These are phyloP conservation scores for Pisolithus marmoratus DNA, from an alignment of 768 basidiomycete genomes.

Conservation along the genomic window DNA sequence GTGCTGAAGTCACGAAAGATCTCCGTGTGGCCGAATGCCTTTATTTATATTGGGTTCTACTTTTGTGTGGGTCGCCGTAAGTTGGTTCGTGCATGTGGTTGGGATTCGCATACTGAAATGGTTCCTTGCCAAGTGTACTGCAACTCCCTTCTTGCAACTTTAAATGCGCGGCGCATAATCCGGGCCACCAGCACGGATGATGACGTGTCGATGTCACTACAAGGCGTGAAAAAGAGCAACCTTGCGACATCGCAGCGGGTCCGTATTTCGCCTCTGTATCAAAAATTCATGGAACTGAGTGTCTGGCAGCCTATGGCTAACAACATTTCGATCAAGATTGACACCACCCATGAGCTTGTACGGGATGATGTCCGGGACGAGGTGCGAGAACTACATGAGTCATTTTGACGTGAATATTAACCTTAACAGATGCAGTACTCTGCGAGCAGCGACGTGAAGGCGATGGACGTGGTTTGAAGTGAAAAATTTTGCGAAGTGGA, in stretches of 20 bases:
- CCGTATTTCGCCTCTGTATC: not conserved
- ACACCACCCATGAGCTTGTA: slow-evolving; percentile 50
- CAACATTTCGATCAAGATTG: slow-evolving; percentile 60
- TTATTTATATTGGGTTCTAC: slow-evolving; percentile 56
- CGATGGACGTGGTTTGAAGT: slow-evolving; percentile 15
- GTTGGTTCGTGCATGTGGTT: slow-evolving; percentile 15
- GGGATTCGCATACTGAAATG: not conserved
- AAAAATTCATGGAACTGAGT: not conserved
- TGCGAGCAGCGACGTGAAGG: slow-evolving; percentile 14
- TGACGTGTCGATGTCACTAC: slow-evolving; percentile 17
- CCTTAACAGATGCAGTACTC: slow-evolving; percentile 14
- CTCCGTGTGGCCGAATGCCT: slow-evolving; percentile 38
- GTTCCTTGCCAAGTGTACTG: slow-evolving; percentile 40
- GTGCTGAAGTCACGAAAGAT: slow-evolving; percentile 32
- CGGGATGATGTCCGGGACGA: slow-evolving; percentile 30
- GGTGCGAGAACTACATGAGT: not conserved
- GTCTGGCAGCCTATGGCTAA: slow-evolving; percentile 25
- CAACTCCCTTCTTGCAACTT: slow-evolving; percentile 55
- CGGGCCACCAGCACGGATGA: slow-evolving; percentile 15
- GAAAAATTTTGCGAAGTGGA: not conserved
- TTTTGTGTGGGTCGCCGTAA: slow-evolving; percentile 54
- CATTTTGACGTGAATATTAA: not conserved
- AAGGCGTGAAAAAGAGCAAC: slow-evolving; percentile 20
- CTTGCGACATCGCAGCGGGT: slow-evolving; percentile 10
- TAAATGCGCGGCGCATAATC: slow-evolving; percentile 50